phyloP scores from a whole-genome alignment of 1,139 yeast genomes.

The Zygoascus sp. region DNA sequence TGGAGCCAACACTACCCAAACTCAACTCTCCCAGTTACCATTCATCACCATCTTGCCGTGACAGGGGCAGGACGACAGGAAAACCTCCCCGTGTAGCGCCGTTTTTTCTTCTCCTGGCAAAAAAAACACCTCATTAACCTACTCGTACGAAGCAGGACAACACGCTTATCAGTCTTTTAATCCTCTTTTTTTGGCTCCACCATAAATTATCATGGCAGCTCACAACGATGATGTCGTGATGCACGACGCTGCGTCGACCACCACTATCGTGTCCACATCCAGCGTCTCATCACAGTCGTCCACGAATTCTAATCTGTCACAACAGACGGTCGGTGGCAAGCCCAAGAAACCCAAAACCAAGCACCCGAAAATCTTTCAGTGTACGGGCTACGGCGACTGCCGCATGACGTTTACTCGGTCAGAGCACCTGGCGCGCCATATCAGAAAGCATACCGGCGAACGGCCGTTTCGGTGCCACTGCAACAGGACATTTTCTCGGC shows the following conservation, averaged over 20 bases:
- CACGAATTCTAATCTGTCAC: slow-evolving; percentile 1
- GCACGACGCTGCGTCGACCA: slow-evolving; percentile 11
- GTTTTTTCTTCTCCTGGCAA: background rate
- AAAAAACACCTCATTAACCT: too few species aligned
- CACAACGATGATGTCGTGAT: slow-evolving; percentile 2
- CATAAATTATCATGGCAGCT: background rate
- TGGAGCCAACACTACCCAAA: background rate
- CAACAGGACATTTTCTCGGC: slow-evolving; percentile 70
- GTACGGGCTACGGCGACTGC: slow-evolving; percentile 85
- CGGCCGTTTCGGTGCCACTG: slow-evolving; percentile 91
- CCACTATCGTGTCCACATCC: slow-evolving; percentile 8
- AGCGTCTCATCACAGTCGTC: slow-evolving; percentile 3
- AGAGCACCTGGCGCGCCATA: slow-evolving; percentile 89
- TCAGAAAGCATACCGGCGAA: slow-evolving; percentile 92
- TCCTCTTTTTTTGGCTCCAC: too few species aligned
- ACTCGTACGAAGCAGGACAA: too few species aligned
- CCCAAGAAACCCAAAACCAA: slow-evolving; percentile 28
- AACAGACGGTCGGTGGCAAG: background rate
- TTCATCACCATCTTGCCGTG: background rate
- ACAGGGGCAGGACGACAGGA: background rate
- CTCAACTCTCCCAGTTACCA: slow-evolving; percentile 4
- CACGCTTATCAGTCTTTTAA: too few species aligned
- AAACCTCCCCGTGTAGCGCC: background rate
- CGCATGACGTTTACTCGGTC: slow-evolving; percentile 82
- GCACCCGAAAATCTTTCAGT: slow-evolving; percentile 60